phyloP scores from a whole-genome alignment of 2,329 filamentous ascomycete species.

The Aspergillus puulaauensis region DNA sequence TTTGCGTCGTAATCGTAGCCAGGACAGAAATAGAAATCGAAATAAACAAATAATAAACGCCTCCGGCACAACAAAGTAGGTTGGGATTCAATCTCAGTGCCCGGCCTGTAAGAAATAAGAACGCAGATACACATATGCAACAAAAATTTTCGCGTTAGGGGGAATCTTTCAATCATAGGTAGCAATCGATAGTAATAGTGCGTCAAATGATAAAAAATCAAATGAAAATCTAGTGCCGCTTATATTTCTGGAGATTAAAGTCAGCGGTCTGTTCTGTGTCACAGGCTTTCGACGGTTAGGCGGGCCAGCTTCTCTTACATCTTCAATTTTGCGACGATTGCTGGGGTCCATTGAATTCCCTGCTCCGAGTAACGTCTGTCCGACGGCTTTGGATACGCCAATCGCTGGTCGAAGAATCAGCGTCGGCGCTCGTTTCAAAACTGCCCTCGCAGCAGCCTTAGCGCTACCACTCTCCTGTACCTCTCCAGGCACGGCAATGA shows the following conservation, averaged over 20 bases:
- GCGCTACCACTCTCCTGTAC: constrained; percentile 83
- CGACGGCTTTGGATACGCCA: constrained; percentile 83
- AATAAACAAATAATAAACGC: not conserved
- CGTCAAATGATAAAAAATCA: not conserved
- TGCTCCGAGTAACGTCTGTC: constrained; percentile 85
- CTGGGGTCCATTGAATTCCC: constrained; percentile 86
- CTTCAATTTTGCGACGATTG: constrained; percentile 77
- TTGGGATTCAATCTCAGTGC: not conserved
- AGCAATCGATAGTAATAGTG: not conserved
- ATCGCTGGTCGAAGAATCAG: constrained; percentile 89
- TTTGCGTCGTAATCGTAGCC: constrained; percentile 6
- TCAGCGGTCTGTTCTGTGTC: constrained; percentile 7
- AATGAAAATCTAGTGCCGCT: constrained; percentile 32
- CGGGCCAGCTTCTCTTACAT: constrained; percentile 64
- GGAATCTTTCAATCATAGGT: constrained; percentile 12
- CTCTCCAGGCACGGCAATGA: constrained; percentile 91
- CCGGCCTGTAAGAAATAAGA: not conserved
- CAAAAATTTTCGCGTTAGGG: constrained; percentile 1
- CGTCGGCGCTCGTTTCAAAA: constrained; percentile 82
- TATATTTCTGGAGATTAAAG: constrained; percentile 41
- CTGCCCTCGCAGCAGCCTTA: constrained; percentile 73
- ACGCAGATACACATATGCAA: constrained; percentile 1
- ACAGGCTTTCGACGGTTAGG: not conserved
- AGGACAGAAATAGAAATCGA: not conserved
- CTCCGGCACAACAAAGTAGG: not conserved